These are phyloP conservation scores for Jamesozyma jinghongensis DNA, from an alignment of 805 yeast species.

Conservation along the genomic window DNA sequence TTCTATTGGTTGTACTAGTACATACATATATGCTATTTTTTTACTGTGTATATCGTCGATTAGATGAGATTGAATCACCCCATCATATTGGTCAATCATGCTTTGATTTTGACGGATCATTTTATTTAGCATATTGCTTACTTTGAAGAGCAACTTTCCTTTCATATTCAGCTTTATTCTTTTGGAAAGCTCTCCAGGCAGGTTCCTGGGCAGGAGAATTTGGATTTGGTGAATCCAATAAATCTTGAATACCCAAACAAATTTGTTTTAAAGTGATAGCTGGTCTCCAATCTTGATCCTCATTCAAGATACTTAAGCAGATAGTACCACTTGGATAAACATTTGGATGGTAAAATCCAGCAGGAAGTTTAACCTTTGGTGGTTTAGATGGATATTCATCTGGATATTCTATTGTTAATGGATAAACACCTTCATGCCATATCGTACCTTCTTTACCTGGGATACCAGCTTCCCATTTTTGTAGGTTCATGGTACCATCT, in stretches of 20 bases:
- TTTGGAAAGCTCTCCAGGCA: conserved; percentile 80
- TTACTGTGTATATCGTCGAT: too few relatives aligned
- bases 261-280: conserved; percentile 88
- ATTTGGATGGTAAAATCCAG: conserved; percentile 91
- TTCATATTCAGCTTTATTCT: conserved; percentile 60
- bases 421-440: conserved; percentile 89
- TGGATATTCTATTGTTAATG: conserved; percentile 73
- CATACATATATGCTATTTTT: neutral
- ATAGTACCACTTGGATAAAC: conserved; percentile 97
- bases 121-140: conserved; percentile 47
- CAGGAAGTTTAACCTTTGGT: conserved; percentile 85
- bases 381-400: conserved; percentile 95
- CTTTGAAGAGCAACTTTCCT: conserved; percentile 77
- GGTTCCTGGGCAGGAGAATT: conserved; percentile 96
- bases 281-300: conserved; percentile 97
- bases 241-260: conserved; percentile 84
- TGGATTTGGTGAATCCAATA: conserved; percentile 84
- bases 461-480: conserved; percentile 88
- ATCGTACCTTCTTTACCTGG: conserved; percentile 84
- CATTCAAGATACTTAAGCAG: conserved; percentile 86
- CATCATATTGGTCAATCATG: neutral
- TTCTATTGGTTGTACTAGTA: neutral
- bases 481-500: conserved; percentile 80
- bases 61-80: too few relatives aligned
- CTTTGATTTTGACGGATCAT: neutral